Evolutionary conservation across 306 rosid genomes (phyloP).

Genomic region (Prunus salicina): DNA sequence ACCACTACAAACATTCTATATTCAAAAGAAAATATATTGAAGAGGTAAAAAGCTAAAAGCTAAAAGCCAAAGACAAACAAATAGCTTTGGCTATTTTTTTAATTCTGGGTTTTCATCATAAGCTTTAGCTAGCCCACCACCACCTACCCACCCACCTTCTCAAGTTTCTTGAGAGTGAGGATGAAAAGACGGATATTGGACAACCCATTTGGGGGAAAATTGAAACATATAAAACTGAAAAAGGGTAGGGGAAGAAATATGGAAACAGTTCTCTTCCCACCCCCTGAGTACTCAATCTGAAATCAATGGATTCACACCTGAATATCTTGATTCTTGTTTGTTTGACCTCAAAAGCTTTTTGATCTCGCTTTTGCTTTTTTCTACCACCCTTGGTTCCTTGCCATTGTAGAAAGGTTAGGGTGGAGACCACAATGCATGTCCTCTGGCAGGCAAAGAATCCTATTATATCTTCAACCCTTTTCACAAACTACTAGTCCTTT

Average conservation of each 20-base stretch:
- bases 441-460: constrained; percentile 76
- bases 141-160: constrained; percentile 19
- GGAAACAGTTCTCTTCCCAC: constrained; percentile 33
- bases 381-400: constrained; percentile 32
- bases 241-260: constrained; percentile 28
- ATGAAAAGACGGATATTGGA: constrained; percentile 17
- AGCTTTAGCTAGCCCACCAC: constrained; percentile 33
- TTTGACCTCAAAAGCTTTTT: constrained; percentile 55
- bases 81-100: constrained; percentile 26
- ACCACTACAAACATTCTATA: constrained; percentile 12
- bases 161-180: constrained; percentile 41
- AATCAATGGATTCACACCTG: constrained; percentile 49
- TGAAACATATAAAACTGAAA: constrained; percentile 17
- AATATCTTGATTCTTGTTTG: constrained; percentile 50
- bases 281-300: constrained; percentile 22
- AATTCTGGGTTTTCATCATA: constrained; percentile 27
- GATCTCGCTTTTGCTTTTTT: constrained; percentile 32
- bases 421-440: constrained; percentile 76
- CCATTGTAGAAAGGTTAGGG: constrained; percentile 51
- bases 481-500: constrained; percentile 43
- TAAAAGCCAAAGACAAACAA: constrained; percentile 20
- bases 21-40: neutral
- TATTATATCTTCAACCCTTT: constrained; percentile 59
- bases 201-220: neutral
- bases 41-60: neutral